Evolutionary conservation across 257 asterid species (phyloP).

Genomic region (Thymus quinquecostatus): DNA sequence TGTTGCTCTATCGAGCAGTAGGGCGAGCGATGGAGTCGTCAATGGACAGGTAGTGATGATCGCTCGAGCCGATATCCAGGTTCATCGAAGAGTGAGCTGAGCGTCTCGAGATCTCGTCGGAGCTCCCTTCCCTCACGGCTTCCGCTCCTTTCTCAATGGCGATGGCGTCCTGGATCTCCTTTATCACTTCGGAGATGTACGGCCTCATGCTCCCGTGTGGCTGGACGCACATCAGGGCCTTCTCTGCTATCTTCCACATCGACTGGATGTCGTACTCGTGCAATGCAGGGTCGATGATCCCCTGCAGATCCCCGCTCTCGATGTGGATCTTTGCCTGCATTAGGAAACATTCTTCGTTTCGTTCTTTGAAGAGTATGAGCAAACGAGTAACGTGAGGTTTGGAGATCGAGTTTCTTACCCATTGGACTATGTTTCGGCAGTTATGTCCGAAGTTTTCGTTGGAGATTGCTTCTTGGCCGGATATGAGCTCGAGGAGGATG

Average conservation of each 20-base stretch:
- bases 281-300: constrained; percentile 84
- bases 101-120: constrained; percentile 78
- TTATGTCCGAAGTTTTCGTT: constrained; percentile 80
- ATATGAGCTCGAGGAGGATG: constrained; percentile 90
- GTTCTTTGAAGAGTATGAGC: too few relatives aligned
- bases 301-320: constrained; percentile 95
- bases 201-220: constrained; percentile 99
- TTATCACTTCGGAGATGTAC: constrained; percentile 83
- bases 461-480: constrained; percentile 98
- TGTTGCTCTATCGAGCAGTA: constrained; percentile 62
- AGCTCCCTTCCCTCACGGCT: constrained; percentile 70
- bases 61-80: constrained; percentile 65
- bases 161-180: constrained; percentile 92
- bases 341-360: neutral
- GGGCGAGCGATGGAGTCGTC: constrained; percentile 83
- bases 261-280: constrained; percentile 85
- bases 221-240: constrained; percentile 89
- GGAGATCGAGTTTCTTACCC: constrained; percentile 57
- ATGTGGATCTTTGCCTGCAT: constrained; percentile 86
- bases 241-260: constrained; percentile 99
- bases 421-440: constrained; percentile 94
- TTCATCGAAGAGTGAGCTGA: constrained; percentile 78
- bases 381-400: too few relatives aligned
- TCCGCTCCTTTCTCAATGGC: constrained; percentile 74
- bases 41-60: constrained; percentile 70